These are phyloP conservation scores for Gaeumannomyces tritici DNA, from an alignment of 2,329 filamentous ascomycete genomes.

Conservation along the genomic window DNA sequence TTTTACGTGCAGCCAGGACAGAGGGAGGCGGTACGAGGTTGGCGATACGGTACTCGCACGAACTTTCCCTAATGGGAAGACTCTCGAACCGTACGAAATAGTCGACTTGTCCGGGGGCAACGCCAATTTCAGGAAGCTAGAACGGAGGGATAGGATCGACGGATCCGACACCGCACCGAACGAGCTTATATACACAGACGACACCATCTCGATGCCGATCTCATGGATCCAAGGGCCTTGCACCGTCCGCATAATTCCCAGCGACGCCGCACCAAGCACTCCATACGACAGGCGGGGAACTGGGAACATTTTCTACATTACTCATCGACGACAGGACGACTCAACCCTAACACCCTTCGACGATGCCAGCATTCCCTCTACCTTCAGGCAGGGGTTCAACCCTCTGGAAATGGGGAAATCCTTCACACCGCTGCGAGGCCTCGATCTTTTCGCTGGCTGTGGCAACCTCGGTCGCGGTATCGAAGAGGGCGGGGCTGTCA, in stretches of 20 bases:
- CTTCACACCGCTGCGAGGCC: constrained; percentile 38
- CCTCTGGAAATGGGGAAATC: constrained; percentile 18
- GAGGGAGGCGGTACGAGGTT: constrained; percentile 22
- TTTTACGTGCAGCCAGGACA: constrained; percentile 38
- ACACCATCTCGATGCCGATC: constrained; percentile 25
- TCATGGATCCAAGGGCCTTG: constrained; percentile 45
- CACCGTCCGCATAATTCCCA: constrained; percentile 43
- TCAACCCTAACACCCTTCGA: not conserved
- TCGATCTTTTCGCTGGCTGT: constrained; percentile 71
- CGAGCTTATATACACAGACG: constrained; percentile 47
- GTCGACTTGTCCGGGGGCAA: constrained; percentile 21
- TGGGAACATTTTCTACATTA: constrained; percentile 58
- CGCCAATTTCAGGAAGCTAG: constrained; percentile 39
- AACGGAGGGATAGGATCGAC: constrained; percentile 35
- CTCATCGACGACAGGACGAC: constrained; percentile 14
- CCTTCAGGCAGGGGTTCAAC: constrained; percentile 41
- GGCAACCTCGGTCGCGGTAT: constrained; percentile 70
- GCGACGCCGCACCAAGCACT: not conserved
- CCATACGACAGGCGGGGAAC: constrained; percentile 59
- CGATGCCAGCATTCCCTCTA: not conserved
- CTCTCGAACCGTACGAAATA: constrained; percentile 54
- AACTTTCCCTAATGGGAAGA: constrained; percentile 18
- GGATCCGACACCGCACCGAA: constrained; percentile 33
- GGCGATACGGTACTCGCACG: constrained; percentile 53
- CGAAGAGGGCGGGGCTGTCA: constrained; percentile 58